Base-by-base conservation (phyloP, 441 rosid species). In the Rhodomyrtus psidioides region DNA sequence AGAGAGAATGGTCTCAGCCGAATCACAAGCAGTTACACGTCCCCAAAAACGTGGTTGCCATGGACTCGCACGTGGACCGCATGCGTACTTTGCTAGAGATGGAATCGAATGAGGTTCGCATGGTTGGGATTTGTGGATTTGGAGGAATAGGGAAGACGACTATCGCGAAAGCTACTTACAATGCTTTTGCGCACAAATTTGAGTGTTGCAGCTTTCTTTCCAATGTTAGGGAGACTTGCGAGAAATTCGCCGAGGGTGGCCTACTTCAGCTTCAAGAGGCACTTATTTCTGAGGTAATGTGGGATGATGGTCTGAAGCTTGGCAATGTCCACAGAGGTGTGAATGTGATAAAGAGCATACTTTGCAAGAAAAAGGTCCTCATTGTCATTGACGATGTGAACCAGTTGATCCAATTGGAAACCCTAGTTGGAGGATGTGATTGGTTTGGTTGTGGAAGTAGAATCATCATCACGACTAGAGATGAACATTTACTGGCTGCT, bases 81-180 rank as follows among this genome's bases (percentile, higher is more conserved):
- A 12, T 86, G 26, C 12, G 4, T 16, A 7, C 85, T 53, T 49
- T 82, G 7, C 85, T 82, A 49, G 27, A 82, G 17, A 42, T 82
- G 9, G 44, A 42, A 42, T 15, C 51, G 4, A 7, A 54, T 6
- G 55, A 86, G 42, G 87, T 82, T 60, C 54, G 13, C 44, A 34
- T 86, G 85, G 44, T 86, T 3, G 85, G 82, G 16, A 82, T 86
- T 21, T 82, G 70, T 3, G 74, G 85, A 54, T 8, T 53, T 8
- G 84, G 70, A 17, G 87, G 85, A 34, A 39, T 53, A 34, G 85
- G 85, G 65, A 86, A 86, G 60, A 86, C 54, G 1, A 86, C 87
- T 62, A 83, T 82, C 3, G 85, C 87, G n/a, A 34, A 39, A n/a
- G 58, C 79, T 75, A 60, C 65, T 62, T 86, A 59, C 53, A 46